A percentile compares a stretch with the other conserved stretches of the same genome.
Conservation (phyloP, 345 rosid species). For the Boechera stricta region DNA sequence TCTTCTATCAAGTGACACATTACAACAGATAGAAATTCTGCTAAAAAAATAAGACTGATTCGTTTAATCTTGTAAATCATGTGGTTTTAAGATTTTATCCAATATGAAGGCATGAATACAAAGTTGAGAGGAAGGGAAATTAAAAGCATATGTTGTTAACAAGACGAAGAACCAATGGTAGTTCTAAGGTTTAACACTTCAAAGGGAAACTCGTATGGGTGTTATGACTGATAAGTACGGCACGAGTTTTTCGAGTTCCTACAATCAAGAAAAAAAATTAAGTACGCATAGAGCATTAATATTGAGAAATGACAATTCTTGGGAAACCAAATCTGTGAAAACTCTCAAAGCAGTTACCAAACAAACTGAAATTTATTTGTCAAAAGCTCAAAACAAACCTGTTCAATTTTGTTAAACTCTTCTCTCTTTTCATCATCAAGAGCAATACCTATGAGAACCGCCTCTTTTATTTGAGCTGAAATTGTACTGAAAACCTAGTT, state of each 20-base stretch:
- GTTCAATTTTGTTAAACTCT: slow-evolving; percentile 85
- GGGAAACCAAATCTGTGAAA: background rate
- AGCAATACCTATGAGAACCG: slow-evolving; percentile 87
- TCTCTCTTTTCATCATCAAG: slow-evolving; percentile 82
- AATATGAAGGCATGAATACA: slow-evolving; percentile 1
- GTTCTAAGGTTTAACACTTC: background rate
- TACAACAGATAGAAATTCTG: background rate
- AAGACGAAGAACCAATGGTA: background rate
- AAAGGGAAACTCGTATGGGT: background rate
- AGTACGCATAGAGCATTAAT: background rate
- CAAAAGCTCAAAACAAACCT: slow-evolving; percentile 48
- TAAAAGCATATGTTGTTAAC: slow-evolving; percentile 2
- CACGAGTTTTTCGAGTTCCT: slow-evolving; percentile 66
- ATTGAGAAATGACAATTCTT: background rate
- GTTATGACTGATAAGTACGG: slow-evolving; percentile 11
- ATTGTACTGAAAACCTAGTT: slow-evolving; percentile 25
- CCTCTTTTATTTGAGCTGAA: slow-evolving; percentile 79
- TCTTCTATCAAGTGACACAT: background rate
- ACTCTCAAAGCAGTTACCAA: background rate
- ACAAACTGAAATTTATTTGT: background rate
- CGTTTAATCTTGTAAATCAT: background rate
- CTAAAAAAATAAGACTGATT: background rate
- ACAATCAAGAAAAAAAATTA: slow-evolving; percentile 36
- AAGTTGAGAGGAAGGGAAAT: background rate
- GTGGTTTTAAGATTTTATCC: background rate